Evolutionary conservation across 2,329 filamentous ascomycete genomes (phyloP).

Genomic region (Curvularia spicifera): DNA sequence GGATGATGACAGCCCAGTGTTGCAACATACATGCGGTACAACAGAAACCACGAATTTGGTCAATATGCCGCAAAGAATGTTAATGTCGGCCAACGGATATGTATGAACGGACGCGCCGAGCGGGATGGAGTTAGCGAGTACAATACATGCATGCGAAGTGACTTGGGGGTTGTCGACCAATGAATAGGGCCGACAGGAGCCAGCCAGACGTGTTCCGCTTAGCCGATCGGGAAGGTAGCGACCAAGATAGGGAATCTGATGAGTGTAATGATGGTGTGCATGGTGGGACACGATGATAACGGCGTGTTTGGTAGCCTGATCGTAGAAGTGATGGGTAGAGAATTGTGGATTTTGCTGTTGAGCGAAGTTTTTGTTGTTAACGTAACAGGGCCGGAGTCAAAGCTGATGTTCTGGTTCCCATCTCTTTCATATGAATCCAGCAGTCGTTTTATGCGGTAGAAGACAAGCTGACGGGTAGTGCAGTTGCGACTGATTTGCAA

Average conservation of each 20-base stretch:
- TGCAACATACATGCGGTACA: background rate
- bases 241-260: background rate
- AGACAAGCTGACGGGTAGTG: background rate
- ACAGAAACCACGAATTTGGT: background rate
- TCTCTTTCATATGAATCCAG: background rate
- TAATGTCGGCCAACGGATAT: background rate
- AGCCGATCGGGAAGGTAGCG: slow-evolving; percentile 15
- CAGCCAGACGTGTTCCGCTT: slow-evolving; percentile 11
- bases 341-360: background rate
- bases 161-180: slow-evolving; percentile 7
- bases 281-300: slow-evolving; percentile 3
- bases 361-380: background rate
- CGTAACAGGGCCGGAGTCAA: background rate
- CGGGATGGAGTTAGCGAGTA: slow-evolving; percentile 1
- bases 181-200: background rate
- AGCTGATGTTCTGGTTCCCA: background rate
- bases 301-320: background rate
- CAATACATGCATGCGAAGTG: slow-evolving; percentile 12
- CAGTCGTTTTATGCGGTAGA: background rate
- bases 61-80: background rate
- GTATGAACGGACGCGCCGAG: background rate
- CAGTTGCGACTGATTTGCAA: background rate
- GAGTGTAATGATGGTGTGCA: slow-evolving; percentile 4
- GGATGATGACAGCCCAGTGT: background rate
- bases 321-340: background rate